Conservation (phyloP, 2,329 filamentous ascomycete species). For the Colletotrichum falcatum region DNA sequence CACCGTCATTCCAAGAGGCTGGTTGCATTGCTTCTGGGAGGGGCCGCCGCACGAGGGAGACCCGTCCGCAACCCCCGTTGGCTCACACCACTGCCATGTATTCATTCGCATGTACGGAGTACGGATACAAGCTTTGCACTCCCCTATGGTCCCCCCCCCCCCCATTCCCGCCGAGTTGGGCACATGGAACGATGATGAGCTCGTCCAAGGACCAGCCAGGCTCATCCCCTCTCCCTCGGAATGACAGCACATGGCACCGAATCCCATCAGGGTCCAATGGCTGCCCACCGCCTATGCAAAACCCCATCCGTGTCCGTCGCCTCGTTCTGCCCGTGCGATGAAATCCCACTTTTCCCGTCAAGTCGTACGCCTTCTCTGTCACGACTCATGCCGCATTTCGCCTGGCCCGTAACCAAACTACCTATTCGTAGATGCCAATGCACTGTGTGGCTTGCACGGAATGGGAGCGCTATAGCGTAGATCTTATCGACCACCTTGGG, state of each 20-base stretch:
- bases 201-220: not conserved
- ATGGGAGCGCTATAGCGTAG: not conserved
- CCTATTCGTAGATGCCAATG: too few species aligned
- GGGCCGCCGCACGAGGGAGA: not conserved
- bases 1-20: conserved; percentile 4
- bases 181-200: not conserved
- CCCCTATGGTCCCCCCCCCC: not conserved
- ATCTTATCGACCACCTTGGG: not conserved
- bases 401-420: not conserved
- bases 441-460: not conserved
- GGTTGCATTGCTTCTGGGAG: not conserved
- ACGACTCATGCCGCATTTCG: conserved; percentile 4
- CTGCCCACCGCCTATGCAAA: not conserved
- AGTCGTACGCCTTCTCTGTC: not conserved
- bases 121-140: not conserved
- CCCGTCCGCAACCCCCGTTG: too few species aligned
- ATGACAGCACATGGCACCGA: not conserved
- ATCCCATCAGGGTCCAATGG: not conserved
- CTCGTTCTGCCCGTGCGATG: conserved; percentile 8
- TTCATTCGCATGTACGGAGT: not conserved
- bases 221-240: not conserved
- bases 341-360: conserved; percentile 35
- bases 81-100: not conserved
- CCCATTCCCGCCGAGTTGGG: conserved; percentile 1
- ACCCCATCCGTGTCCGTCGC: conserved; percentile 32